Evolutionary conservation across 495 filamentous ascomycete species (phyloP), one percentile per base, ranked within the genome.

Genomic region (Daldinia grandis): DNA sequence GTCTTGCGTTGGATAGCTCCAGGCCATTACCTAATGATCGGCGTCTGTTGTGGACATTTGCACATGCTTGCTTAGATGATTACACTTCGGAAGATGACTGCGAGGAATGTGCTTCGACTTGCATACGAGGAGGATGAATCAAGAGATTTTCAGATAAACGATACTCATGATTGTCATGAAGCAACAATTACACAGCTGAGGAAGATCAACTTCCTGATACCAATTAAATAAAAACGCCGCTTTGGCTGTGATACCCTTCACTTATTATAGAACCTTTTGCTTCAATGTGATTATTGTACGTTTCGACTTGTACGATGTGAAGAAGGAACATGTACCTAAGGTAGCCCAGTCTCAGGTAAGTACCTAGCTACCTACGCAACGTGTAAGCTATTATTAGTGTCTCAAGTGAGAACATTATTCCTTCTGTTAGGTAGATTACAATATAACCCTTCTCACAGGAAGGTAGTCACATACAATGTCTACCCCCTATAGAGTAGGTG

Each of bases 81-180:
- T 62, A 60, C 64, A 47, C 19, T 56, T 64, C 44, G 31, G 35
- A 49, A 60, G 58, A 72, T 40, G 55, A 64, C 27, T 57, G 53
- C 40, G 38, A 24, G 37, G 53, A 49, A 64, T 58, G 35, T 62
- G 64, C 40, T 62, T 69, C 40, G 42, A 21, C 27, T 62, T 58
- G 61, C 60, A 58, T 69, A 66, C 51, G 65, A 73, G n/a, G 53
- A 58, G 49, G 42, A 62, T 42, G 38, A 38, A 9, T 33, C 58
- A 14, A 44, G n/a, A 58, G 7, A 44, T 62, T 59, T 28, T 59
- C 61, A 25, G 24, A 44, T 42, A 68, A 47, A 68, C 53, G 65
- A 73, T 33, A 49, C 50, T 62, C 40, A 73, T 42, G 70, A 73
- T 62, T 62, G 57, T 54, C 61, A 73, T 40, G 70, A 73, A 69